These are phyloP conservation scores for Calonectria pauciramosa DNA, from an alignment of 2,329 filamentous ascomycete genomes.

Conservation along the genomic window DNA sequence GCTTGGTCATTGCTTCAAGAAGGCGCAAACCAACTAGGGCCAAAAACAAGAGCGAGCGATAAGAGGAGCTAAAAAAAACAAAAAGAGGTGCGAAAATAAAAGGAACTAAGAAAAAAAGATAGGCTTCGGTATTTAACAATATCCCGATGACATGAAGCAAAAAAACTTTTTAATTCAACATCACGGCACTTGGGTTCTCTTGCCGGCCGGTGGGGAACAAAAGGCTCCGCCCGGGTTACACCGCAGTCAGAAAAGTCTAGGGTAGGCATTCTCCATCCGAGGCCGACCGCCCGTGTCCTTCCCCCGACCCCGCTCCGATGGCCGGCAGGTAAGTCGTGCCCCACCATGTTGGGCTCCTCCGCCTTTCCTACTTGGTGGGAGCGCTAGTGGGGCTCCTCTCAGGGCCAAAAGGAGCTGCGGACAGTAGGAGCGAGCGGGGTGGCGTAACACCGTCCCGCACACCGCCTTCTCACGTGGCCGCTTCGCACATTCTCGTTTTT, in stretches of 20 bases:
- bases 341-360: neutral
- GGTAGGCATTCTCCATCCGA: slow-evolving; percentile 6
- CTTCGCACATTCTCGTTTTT: neutral
- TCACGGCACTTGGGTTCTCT: neutral
- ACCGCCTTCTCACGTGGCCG: slow-evolving; percentile 25
- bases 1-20: neutral
- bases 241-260: neutral
- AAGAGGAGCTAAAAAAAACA: neutral
- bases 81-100: neutral
- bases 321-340: slow-evolving; percentile 33
- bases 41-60: neutral
- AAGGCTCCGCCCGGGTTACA: slow-evolving; percentile 18
- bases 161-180: neutral
- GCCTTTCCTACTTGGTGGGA: slow-evolving; percentile 4
- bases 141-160: neutral
- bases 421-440: slow-evolving; percentile 22
- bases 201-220: neutral
- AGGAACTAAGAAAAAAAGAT: neutral
- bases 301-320: slow-evolving; percentile 38
- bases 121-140: neutral
- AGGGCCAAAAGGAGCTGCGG: neutral
- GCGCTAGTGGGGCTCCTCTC: neutral
- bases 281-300: slow-evolving; percentile 3
- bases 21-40: neutral
- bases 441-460: slow-evolving; percentile 14